Evolutionary conservation across 2,329 filamentous ascomycete species (phyloP), one percentile per base, ranked within the genome.

Genomic region (Colletotrichum tabaci): DNA sequence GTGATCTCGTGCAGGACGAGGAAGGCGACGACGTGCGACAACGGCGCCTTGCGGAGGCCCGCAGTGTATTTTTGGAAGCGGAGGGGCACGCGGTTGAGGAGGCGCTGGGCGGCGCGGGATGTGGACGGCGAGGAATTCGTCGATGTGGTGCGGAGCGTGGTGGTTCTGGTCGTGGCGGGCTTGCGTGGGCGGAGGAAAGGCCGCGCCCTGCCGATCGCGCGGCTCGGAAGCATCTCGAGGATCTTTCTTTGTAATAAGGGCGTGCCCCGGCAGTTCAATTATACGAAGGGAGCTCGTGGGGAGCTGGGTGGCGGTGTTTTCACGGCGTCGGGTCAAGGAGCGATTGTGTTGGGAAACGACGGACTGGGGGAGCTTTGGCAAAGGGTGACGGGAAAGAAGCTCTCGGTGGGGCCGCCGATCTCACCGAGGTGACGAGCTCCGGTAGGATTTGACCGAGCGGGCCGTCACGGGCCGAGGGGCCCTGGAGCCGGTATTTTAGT

Each of bases 1-100:
- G 96, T 98, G 55, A 98, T 80, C 82, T 99, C 96, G 84, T 99
- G 96, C 0, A 99, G 87, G 49, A 98, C 85, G 13, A 98, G 85
- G 80, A 99, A 99, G 0, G 96, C 92, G 1, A 92, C 90, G 52
- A 97, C 86, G 82, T 98, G 94, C 1, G 94, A 94, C 55, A 95
- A 82, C 0, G 96, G 96, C 0, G 95, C 95, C 66, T 88, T 87
- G 68, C 91, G 89, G 3, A 99, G 89, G 0, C 90, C 90, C 1
- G 84, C 82, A 0, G 93, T 91, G 83, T 95, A 94, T 63, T 85
- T 87, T 68, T 89, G 92, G 15, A 97, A 86, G 72, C 90, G 91
- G 5, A 79, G 83, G 3, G 94, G 94, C 9, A 93, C 87, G 73
- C 86, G 86, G 42, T 82, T 72, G 26, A 88, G 84, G 77, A 90